Evolutionary conservation across 1,139 yeast species (phyloP).

Genomic region (Zygoascus meyerae): DNA sequence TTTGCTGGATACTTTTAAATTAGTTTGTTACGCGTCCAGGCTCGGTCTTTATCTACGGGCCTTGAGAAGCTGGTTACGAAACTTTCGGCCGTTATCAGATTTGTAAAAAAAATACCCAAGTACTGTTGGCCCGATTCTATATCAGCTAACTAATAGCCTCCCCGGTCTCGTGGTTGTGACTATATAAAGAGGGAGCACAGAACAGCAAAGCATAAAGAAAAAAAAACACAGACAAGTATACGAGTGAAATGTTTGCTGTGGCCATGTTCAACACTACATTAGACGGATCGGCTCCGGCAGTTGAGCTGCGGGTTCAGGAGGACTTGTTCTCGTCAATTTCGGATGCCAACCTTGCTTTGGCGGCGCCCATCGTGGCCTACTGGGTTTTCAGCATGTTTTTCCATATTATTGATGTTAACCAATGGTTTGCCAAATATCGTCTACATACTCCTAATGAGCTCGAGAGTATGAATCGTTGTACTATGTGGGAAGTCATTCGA

Average conservation of each 20-base stretch:
- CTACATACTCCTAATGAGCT: slow-evolving; percentile 92
- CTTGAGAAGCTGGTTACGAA: no score
- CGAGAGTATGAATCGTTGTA: slow-evolving; percentile 64
- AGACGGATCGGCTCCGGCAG: slow-evolving; percentile 14
- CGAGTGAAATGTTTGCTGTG: no score
- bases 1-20: no score
- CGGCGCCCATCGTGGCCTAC: slow-evolving; percentile 73
- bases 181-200: background rate
- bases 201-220: no score
- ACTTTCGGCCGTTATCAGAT: no score
- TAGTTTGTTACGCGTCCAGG: no score
- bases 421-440: slow-evolving; percentile 74
- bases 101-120: no score
- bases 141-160: no score
- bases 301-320: slow-evolving; percentile 12
- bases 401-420: slow-evolving; percentile 65
- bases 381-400: slow-evolving; percentile 74
- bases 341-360: slow-evolving; percentile 68
- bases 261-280: no score
- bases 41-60: no score
- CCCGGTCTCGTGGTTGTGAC: background rate
- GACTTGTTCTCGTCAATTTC: slow-evolving; percentile 52
- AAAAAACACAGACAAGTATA: no score
- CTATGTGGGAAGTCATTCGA: slow-evolving; percentile 58
- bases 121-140: no score